Base-by-base conservation (phyloP, 768 basidiomycete genomes). In the Serendipita indica region DNA sequence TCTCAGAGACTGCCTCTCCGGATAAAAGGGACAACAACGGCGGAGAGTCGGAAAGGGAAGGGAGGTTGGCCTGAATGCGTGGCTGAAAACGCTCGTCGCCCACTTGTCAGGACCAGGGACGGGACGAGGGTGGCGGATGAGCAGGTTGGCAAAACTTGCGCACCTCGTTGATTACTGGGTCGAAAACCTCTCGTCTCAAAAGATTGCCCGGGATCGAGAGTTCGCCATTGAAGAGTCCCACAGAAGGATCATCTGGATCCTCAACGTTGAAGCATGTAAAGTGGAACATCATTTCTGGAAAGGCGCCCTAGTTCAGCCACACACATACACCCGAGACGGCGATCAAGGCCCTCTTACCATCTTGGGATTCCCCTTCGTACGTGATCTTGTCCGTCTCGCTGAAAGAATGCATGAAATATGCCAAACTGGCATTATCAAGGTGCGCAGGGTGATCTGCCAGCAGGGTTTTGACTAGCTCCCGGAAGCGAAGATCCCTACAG, bases 231-330 rank as follows among this genome's bases (percentile, higher is more conserved):
- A 85, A 72, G 57, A 91, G 72, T 0, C 89, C 89, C 22, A 90
- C 86, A 25, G 77, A 74, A 0, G 84, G 77, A 68, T 92, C 89
- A 65, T 89, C 78, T 5, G 83, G 81, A 66, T 89, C 87, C 61
- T 87, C 82, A 14, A 83, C 81, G 63, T 91, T 91, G 75, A 92
- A 92, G 69, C 87, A 90, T 32, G 82, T 90, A 69, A 91, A 92
- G 67, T 87, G 81, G 72, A 91, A 91, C 74, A 82, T 83, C 59
- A 79, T 83, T 28, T 83, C 89, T 90, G 63, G 14, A 61, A 62
- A 64, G 52, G 16, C 30, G 45, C 39, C 39, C 30, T 64, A 27
- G 62, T 20, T 33, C 30, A 20, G 58, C 35, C 41, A 46, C 33
- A 34, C 25, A 25, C 41, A n/a, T 18, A n/a, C 41, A n/a, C 18